Evolutionary conservation across 169 alveolate genomes (phyloP).

Genomic region (Plasmodium malariae): DNA sequence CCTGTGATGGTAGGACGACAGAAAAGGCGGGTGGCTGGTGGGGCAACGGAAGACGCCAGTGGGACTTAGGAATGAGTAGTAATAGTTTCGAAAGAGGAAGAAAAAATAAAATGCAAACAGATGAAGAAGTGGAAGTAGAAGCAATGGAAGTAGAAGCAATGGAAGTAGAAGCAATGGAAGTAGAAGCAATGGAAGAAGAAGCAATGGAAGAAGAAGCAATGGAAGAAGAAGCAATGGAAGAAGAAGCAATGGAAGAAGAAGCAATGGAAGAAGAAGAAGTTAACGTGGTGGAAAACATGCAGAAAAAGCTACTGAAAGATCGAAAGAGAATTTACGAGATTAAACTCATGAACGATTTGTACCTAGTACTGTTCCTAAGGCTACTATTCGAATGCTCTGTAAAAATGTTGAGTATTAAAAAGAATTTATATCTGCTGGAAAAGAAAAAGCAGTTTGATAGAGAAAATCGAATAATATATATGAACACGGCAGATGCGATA

Average conservation of each 20-base stretch:
- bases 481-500: slow-evolving; percentile 66
- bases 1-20: neutral
- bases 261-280: neutral
- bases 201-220: neutral
- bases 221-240: neutral
- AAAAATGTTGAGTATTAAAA: slow-evolving; percentile 45
- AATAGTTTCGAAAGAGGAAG: neutral
- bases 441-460: slow-evolving; percentile 37
- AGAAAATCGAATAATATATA: slow-evolving; percentile 39
- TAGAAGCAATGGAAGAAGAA: neutral
- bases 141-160: neutral
- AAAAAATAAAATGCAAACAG: neutral
- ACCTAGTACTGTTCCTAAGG: slow-evolving; percentile 23
- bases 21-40: neutral
- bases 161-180: neutral
- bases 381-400: slow-evolving; percentile 41
- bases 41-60: too few species aligned
- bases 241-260: neutral
- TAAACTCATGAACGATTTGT: slow-evolving; percentile 32
- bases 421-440: slow-evolving; percentile 30
- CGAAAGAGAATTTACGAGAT: neutral
- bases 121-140: neutral
- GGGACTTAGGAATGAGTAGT: too few species aligned
- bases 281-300: neutral
- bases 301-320: neutral